A percentile compares a stretch with the other conserved stretches of the same genome.
phyloP scores from a whole-genome alignment of 768 basidiomycete genomes.

The Boletus subcaerulescens region DNA sequence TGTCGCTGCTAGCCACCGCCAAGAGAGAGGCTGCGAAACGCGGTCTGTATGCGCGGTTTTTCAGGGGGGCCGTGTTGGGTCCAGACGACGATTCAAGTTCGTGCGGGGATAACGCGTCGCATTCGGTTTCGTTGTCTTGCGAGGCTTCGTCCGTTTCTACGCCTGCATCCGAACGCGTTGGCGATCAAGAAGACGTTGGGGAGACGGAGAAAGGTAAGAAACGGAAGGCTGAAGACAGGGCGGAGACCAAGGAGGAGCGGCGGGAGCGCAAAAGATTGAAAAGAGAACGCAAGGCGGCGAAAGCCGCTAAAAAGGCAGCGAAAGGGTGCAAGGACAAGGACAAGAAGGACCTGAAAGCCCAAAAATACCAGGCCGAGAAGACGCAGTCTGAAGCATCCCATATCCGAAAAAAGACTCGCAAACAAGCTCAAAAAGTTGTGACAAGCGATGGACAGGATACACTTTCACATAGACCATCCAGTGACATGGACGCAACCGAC shows the following conservation, averaged over 20 bases:
- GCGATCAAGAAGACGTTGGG: not conserved
- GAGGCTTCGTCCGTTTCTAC: not conserved
- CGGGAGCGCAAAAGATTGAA: slow-evolving; percentile 25
- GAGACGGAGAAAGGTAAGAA: slow-evolving; percentile 4
- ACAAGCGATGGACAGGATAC: slow-evolving; percentile 1
- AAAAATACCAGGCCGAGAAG: not conserved
- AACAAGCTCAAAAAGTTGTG: slow-evolving; percentile 6
- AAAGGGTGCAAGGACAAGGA: slow-evolving; percentile 1
- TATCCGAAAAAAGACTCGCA: slow-evolving; percentile 5
- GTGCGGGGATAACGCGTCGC: not conserved
- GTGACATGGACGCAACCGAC: not conserved
- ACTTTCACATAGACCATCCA: not conserved
- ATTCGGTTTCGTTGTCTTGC: not conserved
- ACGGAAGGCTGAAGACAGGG: slow-evolving; percentile 3
- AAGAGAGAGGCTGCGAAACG: slow-evolving; percentile 77
- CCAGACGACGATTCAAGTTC: slow-evolving; percentile 38
- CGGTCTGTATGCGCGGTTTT: slow-evolving; percentile 77
- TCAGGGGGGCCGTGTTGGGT: slow-evolving; percentile 68
- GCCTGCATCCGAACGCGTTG: not conserved
- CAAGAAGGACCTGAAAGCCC: slow-evolving; percentile 1
- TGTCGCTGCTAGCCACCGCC: slow-evolving; percentile 57
- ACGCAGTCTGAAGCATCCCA: not conserved
- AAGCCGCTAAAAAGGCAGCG: slow-evolving; percentile 9
- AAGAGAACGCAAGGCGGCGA: slow-evolving; percentile 20
- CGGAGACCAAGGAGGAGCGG: slow-evolving; percentile 17